Evolutionary conservation across 2,329 filamentous ascomycete species (phyloP).

Genomic region (Verticillium albo-atrum): DNA sequence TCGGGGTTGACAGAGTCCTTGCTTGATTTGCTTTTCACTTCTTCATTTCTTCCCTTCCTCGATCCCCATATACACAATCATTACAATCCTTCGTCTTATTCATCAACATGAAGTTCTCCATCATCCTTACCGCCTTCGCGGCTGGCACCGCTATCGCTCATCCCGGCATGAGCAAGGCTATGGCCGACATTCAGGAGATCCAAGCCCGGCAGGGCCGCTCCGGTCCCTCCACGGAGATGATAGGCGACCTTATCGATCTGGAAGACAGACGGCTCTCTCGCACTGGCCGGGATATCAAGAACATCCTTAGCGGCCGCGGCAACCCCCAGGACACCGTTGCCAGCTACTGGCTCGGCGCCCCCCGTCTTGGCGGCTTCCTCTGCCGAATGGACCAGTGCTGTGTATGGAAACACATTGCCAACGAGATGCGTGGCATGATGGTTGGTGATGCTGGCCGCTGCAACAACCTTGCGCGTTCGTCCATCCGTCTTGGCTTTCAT

Average conservation of each 20-base stretch:
- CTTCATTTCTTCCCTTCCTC: background rate
- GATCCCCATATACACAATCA: background rate
- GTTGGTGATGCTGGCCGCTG: constrained; percentile 32
- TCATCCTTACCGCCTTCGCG: constrained; percentile 2
- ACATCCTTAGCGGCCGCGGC: constrained; percentile 25
- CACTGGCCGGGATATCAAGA: constrained; percentile 31
- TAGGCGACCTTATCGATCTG: constrained; percentile 34
- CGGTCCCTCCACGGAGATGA: constrained; percentile 13
- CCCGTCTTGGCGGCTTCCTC: constrained; percentile 17
- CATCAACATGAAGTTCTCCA: constrained; percentile 8
- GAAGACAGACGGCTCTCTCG: constrained; percentile 23
- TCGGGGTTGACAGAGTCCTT: background rate
- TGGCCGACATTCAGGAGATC: constrained; percentile 12
- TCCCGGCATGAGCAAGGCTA: constrained; percentile 18
- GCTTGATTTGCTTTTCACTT: background rate
- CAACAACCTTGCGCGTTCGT: constrained; percentile 36
- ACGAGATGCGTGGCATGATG: constrained; percentile 32
- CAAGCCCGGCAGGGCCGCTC: constrained; percentile 8
- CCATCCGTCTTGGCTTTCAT: constrained; percentile 44
- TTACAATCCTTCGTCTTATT: background rate
- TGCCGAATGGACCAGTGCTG: constrained; percentile 37
- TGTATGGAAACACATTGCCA: constrained; percentile 37
- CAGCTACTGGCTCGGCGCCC: constrained; percentile 8
- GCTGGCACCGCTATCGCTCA: constrained; percentile 7
- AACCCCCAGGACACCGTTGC: constrained; percentile 15